These are phyloP conservation scores for Rachicladosporium sp. DNA, from an alignment of 2,329 filamentous ascomycete species.

Conservation along the genomic window DNA sequence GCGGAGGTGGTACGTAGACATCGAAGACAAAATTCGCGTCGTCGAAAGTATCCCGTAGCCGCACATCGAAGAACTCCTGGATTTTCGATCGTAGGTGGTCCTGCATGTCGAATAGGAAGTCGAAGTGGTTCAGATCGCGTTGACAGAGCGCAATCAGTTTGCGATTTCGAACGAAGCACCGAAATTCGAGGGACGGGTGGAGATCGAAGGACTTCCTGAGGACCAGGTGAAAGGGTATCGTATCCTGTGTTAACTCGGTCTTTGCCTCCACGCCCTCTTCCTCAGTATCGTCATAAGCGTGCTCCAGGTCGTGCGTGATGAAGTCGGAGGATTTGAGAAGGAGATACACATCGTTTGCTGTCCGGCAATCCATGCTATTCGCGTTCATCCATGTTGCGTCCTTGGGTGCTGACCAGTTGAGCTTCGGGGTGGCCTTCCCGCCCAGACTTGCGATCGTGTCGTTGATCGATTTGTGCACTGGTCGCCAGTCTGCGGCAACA, in stretches of 20 bases:
- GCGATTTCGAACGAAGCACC: slow-evolving; percentile 81
- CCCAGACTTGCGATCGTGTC: slow-evolving; percentile 68
- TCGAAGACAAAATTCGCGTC: slow-evolving; percentile 82
- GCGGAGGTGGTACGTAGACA: slow-evolving; percentile 69
- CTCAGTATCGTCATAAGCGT: slow-evolving; percentile 64
- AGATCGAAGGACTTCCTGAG: slow-evolving; percentile 72
- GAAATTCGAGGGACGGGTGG: slow-evolving; percentile 85
- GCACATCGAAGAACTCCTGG: slow-evolving; percentile 62
- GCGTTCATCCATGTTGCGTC: slow-evolving; percentile 84
- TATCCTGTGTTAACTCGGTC: slow-evolving; percentile 10
- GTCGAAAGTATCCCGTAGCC: slow-evolving; percentile 64
- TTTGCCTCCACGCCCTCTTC: slow-evolving; percentile 3
- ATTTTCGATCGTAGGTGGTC: slow-evolving; percentile 57
- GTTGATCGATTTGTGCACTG: slow-evolving; percentile 66
- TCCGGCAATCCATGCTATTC: slow-evolving; percentile 85
- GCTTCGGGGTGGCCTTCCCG: slow-evolving; percentile 77
- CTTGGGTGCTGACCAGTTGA: slow-evolving; percentile 96
- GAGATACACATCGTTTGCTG: slow-evolving; percentile 83
- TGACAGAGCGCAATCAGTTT: slow-evolving; percentile 74
- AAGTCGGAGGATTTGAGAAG: slow-evolving; percentile 92
- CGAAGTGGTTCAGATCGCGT: slow-evolving; percentile 80
- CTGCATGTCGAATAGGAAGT: slow-evolving; percentile 61
- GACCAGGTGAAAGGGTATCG: slow-evolving; percentile 66
- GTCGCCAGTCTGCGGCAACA: slow-evolving; percentile 51
- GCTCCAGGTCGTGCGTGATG: slow-evolving; percentile 83